These are phyloP conservation scores for Termitomyces eurrhizus DNA, from an alignment of 768 basidiomycete genomes.

Conservation along the genomic window DNA sequence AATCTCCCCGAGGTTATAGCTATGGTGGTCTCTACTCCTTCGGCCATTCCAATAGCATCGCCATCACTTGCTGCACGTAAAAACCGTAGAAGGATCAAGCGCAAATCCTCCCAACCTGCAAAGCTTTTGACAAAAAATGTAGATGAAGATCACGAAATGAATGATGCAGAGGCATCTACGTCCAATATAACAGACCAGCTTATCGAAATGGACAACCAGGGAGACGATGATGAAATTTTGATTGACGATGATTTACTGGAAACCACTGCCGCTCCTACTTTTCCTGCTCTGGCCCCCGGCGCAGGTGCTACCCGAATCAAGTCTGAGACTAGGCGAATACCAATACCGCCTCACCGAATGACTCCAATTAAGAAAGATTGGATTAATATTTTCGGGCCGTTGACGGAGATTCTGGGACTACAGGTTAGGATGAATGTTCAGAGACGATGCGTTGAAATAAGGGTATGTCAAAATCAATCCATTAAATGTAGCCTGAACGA, in stretches of 20 bases:
- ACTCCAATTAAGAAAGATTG: slow-evolving; percentile 77
- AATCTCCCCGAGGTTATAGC: slow-evolving; percentile 8
- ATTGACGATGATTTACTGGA: slow-evolving; percentile 52
- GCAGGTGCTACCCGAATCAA: slow-evolving; percentile 56
- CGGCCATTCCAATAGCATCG: not conserved
- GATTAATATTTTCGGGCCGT: slow-evolving; percentile 58
- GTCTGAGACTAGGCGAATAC: slow-evolving; percentile 83
- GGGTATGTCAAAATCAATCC: slow-evolving; percentile 51
- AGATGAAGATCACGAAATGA: slow-evolving; percentile 21
- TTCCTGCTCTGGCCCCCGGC: slow-evolving; percentile 63
- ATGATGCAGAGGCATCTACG: slow-evolving; percentile 15
- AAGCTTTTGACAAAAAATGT: slow-evolving; percentile 3
- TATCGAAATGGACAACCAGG: slow-evolving; percentile 24
- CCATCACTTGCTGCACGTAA: slow-evolving; percentile 23
- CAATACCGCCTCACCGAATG: slow-evolving; percentile 96
- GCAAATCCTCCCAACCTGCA: slow-evolving; percentile 22
- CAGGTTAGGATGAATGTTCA: slow-evolving; percentile 98
- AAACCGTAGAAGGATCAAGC: slow-evolving; percentile 35
- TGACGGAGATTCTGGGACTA: slow-evolving; percentile 91
- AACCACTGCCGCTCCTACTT: slow-evolving; percentile 54
- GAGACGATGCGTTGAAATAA: slow-evolving; percentile 84
- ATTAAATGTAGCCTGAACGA: not conserved
- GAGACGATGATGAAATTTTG: slow-evolving; percentile 59
- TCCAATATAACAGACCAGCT: slow-evolving; percentile 14
- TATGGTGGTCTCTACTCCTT: slow-evolving; percentile 36